Evolutionary conservation across 2,329 filamentous ascomycete genomes (phyloP).

Genomic region (Trichoderma sp.): DNA sequence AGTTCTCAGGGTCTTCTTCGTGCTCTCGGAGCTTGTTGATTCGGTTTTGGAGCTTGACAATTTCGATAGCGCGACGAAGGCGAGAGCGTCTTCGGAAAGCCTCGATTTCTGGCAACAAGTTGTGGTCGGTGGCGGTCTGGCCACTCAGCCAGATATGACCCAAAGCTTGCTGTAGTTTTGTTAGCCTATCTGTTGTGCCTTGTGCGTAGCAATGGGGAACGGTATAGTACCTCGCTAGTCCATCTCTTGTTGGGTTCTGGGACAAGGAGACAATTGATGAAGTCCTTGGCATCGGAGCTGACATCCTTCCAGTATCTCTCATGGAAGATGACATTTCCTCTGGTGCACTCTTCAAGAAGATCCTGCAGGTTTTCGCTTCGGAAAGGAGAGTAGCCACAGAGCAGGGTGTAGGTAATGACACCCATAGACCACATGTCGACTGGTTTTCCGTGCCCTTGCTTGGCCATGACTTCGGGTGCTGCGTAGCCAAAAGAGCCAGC

Average conservation of each 20-base stretch:
- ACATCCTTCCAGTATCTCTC: conserved; percentile 99
- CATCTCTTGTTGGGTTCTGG: conserved; percentile 73
- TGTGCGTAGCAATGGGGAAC: neutral
- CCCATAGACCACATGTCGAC: conserved; percentile 99
- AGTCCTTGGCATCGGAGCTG: conserved; percentile 90
- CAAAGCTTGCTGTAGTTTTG: conserved; percentile 62
- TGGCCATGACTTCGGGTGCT: conserved; percentile 96
- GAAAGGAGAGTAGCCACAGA: conserved; percentile 98
- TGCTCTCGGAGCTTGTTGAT: conserved; percentile 74
- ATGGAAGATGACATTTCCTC: conserved; percentile 84
- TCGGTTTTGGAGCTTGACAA: conserved; percentile 9
- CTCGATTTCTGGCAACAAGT: conserved; percentile 87
- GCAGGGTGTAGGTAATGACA: conserved; percentile 96
- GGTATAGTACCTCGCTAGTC: conserved; percentile 64
- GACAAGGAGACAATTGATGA: conserved; percentile 79
- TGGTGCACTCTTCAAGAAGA: conserved; percentile 90
- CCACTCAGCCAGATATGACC: conserved; percentile 87
- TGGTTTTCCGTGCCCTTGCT: conserved; percentile 94
- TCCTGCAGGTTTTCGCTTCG: conserved; percentile 90
- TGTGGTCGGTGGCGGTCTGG: conserved; percentile 88
- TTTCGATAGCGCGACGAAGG: conserved; percentile 3
- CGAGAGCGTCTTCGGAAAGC: neutral
- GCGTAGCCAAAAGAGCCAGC: conserved; percentile 97
- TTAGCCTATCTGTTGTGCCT: neutral
- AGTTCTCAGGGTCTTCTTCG: conserved; percentile 77